Conservation (phyloP, 169 alveolate species). For the Cyclospora cayetanensis region DNA sequence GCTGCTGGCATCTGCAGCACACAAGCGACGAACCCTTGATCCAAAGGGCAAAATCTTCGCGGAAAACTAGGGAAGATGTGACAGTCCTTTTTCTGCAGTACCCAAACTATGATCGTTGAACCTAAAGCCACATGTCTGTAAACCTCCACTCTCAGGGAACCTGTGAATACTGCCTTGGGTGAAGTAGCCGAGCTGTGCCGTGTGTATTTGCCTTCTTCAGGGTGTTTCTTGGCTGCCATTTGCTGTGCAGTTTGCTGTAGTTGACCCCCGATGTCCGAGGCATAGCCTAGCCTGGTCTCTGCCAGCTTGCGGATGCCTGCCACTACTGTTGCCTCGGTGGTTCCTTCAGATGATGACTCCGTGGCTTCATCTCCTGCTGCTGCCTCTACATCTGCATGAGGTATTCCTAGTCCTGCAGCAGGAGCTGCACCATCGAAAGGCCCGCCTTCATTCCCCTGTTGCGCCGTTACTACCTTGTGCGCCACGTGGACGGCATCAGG, state of each 20-base stretch:
- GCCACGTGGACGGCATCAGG: constrained; percentile 31
- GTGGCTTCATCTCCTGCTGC: background rate
- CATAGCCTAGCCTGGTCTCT: background rate
- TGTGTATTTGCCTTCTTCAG: constrained; percentile 25
- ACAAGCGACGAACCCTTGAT: background rate
- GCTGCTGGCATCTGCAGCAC: constrained; percentile 74
- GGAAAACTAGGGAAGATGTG: too few relatives aligned
- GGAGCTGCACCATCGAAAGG: background rate
- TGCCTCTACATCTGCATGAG: background rate
- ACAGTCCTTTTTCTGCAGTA: too few relatives aligned
- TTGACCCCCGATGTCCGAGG: constrained; percentile 41
- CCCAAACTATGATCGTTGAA: too few relatives aligned
- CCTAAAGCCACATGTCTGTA: too few relatives aligned
- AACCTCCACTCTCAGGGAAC: too few relatives aligned
- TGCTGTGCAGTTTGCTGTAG: constrained; percentile 38
- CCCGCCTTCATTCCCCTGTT: background rate
- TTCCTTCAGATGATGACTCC: background rate
- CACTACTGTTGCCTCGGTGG: background rate
- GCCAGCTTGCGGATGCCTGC: constrained; percentile 1
- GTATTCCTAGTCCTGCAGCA: background rate
- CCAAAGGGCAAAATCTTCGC: too few relatives aligned
- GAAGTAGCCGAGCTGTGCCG: background rate
- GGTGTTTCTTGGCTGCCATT: constrained; percentile 50
- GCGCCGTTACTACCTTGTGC: constrained; percentile 41
- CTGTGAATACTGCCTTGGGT: background rate